Evolutionary conservation across 306 rosid genomes (phyloP), one percentile per base, ranked within the genome.

Genomic region (Myrica gale): DNA sequence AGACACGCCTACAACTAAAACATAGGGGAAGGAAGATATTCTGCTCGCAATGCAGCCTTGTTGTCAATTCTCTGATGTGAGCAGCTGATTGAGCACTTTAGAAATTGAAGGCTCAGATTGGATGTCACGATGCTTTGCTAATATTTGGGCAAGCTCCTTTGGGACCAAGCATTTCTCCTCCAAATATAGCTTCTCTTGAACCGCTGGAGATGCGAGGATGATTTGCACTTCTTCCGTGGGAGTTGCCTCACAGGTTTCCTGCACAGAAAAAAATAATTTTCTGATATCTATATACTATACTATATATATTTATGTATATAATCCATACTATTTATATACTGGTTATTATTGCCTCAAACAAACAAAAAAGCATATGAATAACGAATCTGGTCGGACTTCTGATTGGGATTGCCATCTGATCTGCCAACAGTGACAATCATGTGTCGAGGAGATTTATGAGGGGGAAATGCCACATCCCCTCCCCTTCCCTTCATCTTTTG

Each of bases 91-190:
- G 47, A 84, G 88, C 63, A 76, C 80, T 5, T 80, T 65, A 56
- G 76, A 71, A 74, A 91, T 71, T 41, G 84, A 68, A 5, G 90
- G 91, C 11, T 50, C 78, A 19, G 86, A 77, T 71, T 21, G 74
- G 66, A 87, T 26, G 69, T 78, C 81, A 0, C 42, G 46, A 39
- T 67, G 60, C 26, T 84, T 81, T 11, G 86, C 79, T 47, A 90
- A 78, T 9, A 78, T 65, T 57, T 80, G 74, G 32, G 85, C 72
- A 47, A 85, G 74, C 19, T 88, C 83, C 70, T 80, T 79, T 6
- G 92, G 83, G 69, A 84, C 89, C 76, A 95, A 52, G 56, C 98
- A 92, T 79, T 51, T 85, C 50, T 90, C 96, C 71, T 94, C 93
- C 0, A 62, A 65, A 78, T 85, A 94, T 41, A 90, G 57, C 85